Base-by-base conservation (phyloP, 192 early-diverging fungal genomes). In the Mortierella claussenii region DNA sequence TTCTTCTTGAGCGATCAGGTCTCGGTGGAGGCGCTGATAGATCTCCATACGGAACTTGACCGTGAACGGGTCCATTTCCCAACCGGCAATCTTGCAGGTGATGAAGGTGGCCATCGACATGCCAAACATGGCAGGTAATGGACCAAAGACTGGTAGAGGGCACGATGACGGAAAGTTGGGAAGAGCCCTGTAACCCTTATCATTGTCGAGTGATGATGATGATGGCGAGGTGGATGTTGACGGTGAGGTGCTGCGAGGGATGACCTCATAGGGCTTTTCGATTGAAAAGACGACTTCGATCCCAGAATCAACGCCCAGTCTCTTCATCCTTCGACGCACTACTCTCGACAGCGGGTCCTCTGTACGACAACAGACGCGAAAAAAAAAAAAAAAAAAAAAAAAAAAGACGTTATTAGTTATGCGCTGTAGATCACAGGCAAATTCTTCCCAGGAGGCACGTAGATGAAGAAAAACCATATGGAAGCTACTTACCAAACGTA, bases 81-180 rank as follows among this genome's bases (percentile, higher is more conserved):
- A 91, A n/a, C 79, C 80, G 4, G 86, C 85, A 48, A 93, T 79
- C 62, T 80, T 82, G 20, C 88, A 86, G 51, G 95, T 84, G 11
- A 96, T 92, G 75, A 95, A 90, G 0, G 94, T 92, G 11, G 93
- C 96, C 84, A 98, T 92, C 9, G 92, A 86, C 70, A 91, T 93
- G 37, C 96, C 97, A 84, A 99, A 99, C 65, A 97, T 89, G 18
- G 95, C 94, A 0, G 97, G 97, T 47, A 99, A 80, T 0, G 97
- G 96, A 28, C 91, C 93, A n/a, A 95, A 76, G 9, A 95, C 92
- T 8, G 92, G 91, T 5, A 93, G 23, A 13, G 13, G 17, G 2
- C 37, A 88, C 51, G 86, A 86, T 12, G 91, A 86, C 20, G 93
- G 82, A 60, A 98, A 98, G 65, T 95, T 89, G 10, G 96, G 96